Base-by-base conservation (phyloP, 495 filamentous ascomycete species). In the Penicilliopsis zonata region DNA sequence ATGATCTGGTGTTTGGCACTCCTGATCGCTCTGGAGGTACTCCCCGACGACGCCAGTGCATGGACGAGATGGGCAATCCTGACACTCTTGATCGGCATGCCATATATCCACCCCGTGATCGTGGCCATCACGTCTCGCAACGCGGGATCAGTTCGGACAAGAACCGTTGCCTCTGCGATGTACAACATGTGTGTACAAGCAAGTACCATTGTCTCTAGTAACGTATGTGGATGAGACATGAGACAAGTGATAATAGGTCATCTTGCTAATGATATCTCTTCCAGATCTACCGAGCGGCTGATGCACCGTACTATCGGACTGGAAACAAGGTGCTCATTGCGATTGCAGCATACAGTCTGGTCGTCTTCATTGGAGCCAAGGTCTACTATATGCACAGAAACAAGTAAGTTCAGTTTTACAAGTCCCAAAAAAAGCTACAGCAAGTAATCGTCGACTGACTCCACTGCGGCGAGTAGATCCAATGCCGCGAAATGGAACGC, bases 161-260 rank as follows among this genome's bases (percentile, higher is more conserved):
- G 80, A 3, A 74, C 78, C 3, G 72, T 85, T 12, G 67, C 66
- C 3, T 67, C 70, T 18, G 62, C 65, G 0, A 10, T 82, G 9
- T 87, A 87, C 49, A 86, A 86, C 55, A 84, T 86, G 79, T 65
- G 55, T 23, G 76, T 85, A 1, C 80, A 86, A 47, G 59, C 66
- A 0, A 65, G 65, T 18, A 75, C 61, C 12, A 76, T 84, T 30
- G 70, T 81, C 33, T 47, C 58, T 2, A 69, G 69, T 23, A 80
- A 82, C 43, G 70, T 73, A 44, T 47, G 61, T 60, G 10, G 2
- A 31, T 21, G 14, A 16, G 13, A 15, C 6, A 15, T 16, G 7
- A 37, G 9, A 5, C 23, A 14, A 2, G 9, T 46, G 37, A 12
- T 44, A 44, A 29, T 14, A 17, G 21, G 34, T 31, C 9, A 8